Percentiles rank a stretch among this genome's conserved stretches.
These are phyloP conservation scores for Backusella parvicylindrica DNA, from an alignment of 192 early-diverging fungal species.

Conservation along the genomic window DNA sequence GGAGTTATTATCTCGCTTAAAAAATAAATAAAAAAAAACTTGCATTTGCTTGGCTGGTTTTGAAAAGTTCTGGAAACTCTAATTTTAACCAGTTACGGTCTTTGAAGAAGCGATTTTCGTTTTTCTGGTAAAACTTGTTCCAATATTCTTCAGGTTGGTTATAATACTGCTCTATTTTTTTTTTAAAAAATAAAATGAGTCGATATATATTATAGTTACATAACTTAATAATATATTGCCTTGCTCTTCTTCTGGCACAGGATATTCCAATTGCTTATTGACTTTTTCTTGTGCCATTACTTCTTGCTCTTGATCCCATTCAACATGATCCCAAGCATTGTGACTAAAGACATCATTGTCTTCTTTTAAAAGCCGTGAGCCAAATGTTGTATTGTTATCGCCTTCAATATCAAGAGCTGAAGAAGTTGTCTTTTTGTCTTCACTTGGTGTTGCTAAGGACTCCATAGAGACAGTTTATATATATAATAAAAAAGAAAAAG, in stretches of 20 bases:
- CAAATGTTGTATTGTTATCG: slow-evolving; percentile 50
- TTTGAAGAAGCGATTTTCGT: slow-evolving; percentile 91
- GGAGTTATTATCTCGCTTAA: not conserved
- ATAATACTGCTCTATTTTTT: slow-evolving; percentile 38
- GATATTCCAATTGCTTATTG: slow-evolving; percentile 61
- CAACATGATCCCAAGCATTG: slow-evolving; percentile 98
- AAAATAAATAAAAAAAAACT: not conserved
- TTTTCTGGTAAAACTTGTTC: slow-evolving; percentile 80
- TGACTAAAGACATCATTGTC: slow-evolving; percentile 78
- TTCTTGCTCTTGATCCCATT: slow-evolving; percentile 83
- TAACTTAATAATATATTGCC: slow-evolving; percentile 19
- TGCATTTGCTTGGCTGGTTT: slow-evolving; percentile 41
- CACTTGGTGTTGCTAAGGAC: not conserved
- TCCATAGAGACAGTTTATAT: not conserved
- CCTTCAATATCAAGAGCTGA: slow-evolving; percentile 28
- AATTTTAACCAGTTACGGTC: slow-evolving; percentile 94
- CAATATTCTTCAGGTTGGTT: slow-evolving; percentile 55
- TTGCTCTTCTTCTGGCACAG: slow-evolving; percentile 61
- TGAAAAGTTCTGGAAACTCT: slow-evolving; percentile 89
- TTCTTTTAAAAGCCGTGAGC: slow-evolving; percentile 69
- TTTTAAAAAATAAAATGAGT: not conserved
- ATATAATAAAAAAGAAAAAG: not conserved
- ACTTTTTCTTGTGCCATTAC: slow-evolving; percentile 75
- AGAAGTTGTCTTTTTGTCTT: slow-evolving; percentile 30
- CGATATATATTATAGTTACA: too few relatives aligned